A percentile compares a stretch with the other conserved stretches of the same genome.
phyloP scores from a whole-genome alignment of 2,329 filamentous ascomycete genomes.

The Aphanoascus verrucosus region DNA sequence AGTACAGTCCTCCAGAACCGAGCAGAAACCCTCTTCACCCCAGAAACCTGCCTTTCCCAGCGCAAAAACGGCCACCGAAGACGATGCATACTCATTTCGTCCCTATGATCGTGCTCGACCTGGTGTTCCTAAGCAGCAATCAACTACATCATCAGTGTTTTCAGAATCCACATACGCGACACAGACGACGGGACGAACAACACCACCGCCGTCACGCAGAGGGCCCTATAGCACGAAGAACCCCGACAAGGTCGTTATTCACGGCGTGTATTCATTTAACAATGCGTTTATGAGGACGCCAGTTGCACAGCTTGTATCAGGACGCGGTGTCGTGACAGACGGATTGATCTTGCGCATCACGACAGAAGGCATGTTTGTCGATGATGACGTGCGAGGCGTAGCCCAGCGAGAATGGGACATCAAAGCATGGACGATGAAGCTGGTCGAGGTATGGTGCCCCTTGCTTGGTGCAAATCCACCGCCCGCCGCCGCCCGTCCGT shows the following conservation, averaged over 20 bases:
- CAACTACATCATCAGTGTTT: conserved; percentile 58
- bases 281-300: conserved; percentile 82
- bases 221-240: conserved; percentile 78
- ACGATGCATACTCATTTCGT: conserved; percentile 61
- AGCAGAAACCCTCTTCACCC: conserved; percentile 23
- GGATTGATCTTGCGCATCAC: conserved; percentile 85
- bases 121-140: conserved; percentile 38
- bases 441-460: conserved; percentile 76
- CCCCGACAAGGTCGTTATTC: conserved; percentile 91
- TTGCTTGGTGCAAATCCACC: conserved; percentile 43
- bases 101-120: conserved; percentile 57
- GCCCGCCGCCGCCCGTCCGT: conserved; percentile 21
- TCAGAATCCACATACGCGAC: conserved; percentile 86
- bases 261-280: conserved; percentile 84
- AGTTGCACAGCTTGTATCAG: conserved; percentile 76
- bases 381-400: conserved; percentile 83
- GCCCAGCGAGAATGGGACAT: conserved; percentile 98
- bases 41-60: conserved; percentile 21
- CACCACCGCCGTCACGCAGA: conserved; percentile 67
- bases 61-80: conserved; percentile 42
- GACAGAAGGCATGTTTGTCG: conserved; percentile 90
- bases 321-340: conserved; percentile 76
- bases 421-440: conserved; percentile 93
- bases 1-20: conserved; percentile 18
- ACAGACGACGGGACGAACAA: conserved; percentile 70